A percentile compares a stretch with the other conserved stretches of the same genome.
phyloP scores from a whole-genome alignment of 2,329 filamentous ascomycete species.

The Purpureocillium lavendulum region DNA sequence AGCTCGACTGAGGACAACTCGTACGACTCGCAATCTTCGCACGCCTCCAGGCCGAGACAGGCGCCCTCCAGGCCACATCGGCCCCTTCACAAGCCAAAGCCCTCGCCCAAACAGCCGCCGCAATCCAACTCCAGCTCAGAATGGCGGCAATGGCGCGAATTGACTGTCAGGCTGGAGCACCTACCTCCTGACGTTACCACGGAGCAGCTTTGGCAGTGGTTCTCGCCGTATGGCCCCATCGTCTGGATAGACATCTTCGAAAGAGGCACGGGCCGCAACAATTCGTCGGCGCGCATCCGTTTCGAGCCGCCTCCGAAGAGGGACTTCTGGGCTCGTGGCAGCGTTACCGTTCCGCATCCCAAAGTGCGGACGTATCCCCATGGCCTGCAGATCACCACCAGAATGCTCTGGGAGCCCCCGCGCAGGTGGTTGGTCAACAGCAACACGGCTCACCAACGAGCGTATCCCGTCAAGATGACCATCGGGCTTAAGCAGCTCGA shows the following conservation, averaged over 20 bases:
- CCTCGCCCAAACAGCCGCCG: background rate
- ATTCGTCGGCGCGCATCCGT: conserved; percentile 32
- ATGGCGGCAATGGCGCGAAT: conserved; percentile 26
- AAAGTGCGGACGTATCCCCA: conserved; percentile 10
- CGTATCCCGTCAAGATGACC: conserved; percentile 26
- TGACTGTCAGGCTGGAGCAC: conserved; percentile 20
- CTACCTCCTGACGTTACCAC: conserved; percentile 28
- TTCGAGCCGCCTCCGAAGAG: conserved; percentile 49
- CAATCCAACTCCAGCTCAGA: background rate
- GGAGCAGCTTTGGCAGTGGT: conserved; percentile 40
- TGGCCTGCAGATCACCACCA: conserved; percentile 12
- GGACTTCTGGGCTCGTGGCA: conserved; percentile 40
- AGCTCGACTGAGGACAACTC: no score
- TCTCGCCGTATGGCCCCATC: conserved; percentile 45
- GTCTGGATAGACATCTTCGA: conserved; percentile 48
- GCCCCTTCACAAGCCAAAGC: background rate
- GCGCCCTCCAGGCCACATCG: no score
- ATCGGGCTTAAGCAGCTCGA: conserved; percentile 40
- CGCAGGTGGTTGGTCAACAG: conserved; percentile 11
- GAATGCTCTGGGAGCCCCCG: conserved; percentile 2
- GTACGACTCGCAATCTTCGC: no score
- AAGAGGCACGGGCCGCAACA: conserved; percentile 9
- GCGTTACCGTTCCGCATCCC: conserved; percentile 17
- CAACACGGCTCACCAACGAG: conserved; percentile 9
- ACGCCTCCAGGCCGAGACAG: no score